These are phyloP conservation scores for Talaromyces liani DNA, from an alignment of 495 filamentous ascomycete species.

Conservation along the genomic window DNA sequence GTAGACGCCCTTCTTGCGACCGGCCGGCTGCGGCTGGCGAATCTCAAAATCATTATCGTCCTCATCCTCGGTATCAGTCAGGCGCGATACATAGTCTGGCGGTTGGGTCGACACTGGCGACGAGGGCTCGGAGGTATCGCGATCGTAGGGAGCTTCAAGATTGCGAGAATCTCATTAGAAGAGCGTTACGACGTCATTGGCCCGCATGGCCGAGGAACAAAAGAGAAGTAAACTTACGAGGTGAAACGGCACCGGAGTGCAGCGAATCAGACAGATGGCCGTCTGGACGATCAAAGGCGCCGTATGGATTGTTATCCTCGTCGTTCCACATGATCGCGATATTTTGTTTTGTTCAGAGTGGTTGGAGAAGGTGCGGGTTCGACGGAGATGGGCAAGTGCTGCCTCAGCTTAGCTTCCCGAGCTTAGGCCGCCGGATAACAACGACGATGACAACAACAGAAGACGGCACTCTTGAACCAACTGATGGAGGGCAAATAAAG, in stretches of 20 bases:
- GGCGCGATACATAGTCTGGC: slow-evolving; percentile 51
- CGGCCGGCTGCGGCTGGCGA: slow-evolving; percentile 31
- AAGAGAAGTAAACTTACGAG: slow-evolving; percentile 27
- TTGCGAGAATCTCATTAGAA: slow-evolving; percentile 13
- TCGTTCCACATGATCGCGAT: slow-evolving; percentile 58
- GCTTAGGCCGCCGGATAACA: not conserved
- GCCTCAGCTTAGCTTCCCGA: slow-evolving; percentile 1
- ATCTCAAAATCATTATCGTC: slow-evolving; percentile 45
- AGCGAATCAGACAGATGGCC: slow-evolving; percentile 65
- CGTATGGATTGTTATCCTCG: slow-evolving; percentile 92
- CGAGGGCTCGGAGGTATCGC: slow-evolving; percentile 38
- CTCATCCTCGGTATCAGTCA: slow-evolving; percentile 54
- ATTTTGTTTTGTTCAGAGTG: not conserved
- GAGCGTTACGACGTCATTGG: slow-evolving; percentile 5
- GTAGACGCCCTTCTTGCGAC: slow-evolving; percentile 75
- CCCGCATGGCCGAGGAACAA: not conserved
- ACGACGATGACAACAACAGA: not conserved
- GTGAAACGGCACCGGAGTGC: slow-evolving; percentile 54
- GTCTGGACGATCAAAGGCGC: slow-evolving; percentile 78
- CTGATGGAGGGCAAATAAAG: not conserved
- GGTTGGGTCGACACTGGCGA: slow-evolving; percentile 39
- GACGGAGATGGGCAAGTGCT: not conserved
- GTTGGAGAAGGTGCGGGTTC: not conserved
- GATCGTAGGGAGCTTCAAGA: slow-evolving; percentile 32
- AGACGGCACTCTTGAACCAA: not conserved